phyloP scores from a whole-genome alignment of 163 green algal species.

The Smithsoniella earleae region DNA sequence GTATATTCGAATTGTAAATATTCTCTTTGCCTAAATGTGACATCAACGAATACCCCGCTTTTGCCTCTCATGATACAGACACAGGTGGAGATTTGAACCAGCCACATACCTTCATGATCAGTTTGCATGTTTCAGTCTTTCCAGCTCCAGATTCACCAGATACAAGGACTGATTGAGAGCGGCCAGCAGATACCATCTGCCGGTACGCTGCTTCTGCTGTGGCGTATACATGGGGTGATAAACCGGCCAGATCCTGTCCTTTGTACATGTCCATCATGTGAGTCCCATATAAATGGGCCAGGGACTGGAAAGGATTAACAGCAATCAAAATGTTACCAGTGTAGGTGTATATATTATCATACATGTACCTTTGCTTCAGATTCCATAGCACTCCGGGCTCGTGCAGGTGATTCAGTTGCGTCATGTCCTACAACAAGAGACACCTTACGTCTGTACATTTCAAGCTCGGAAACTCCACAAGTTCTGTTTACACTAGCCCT shows the following conservation, averaged over 20 bases:
- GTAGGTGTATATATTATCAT: conserved; percentile 80
- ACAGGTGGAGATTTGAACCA: too few relatives aligned
- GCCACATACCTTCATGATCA: conserved; percentile 86
- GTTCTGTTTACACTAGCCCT: too few relatives aligned
- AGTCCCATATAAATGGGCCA: conserved; percentile 90
- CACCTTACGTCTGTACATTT: too few relatives aligned
- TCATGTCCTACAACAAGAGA: conserved; percentile 99
- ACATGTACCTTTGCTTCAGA: conserved; percentile 65
- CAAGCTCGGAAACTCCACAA: too few relatives aligned
- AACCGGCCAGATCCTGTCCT: conserved; percentile 65
- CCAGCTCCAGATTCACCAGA: conserved; percentile 88
- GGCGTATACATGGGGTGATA: conserved; percentile 94
- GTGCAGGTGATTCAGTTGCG: conserved; percentile 89
- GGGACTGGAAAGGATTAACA: conserved; percentile 88
- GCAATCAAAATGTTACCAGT: conserved; percentile 97
- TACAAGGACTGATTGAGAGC: conserved; percentile 90
- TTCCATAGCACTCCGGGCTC: conserved; percentile 97
- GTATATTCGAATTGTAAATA: too few relatives aligned
- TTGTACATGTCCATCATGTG: conserved; percentile 99
- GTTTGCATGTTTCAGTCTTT: conserved; percentile 98
- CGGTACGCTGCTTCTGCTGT: conserved; percentile 88
- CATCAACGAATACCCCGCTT: too few relatives aligned
- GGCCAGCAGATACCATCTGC: conserved; percentile 75
- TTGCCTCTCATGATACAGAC: too few relatives aligned
- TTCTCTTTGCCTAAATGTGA: too few relatives aligned